Percentiles rank a stretch among this genome's conserved stretches.
Evolutionary conservation across 2,329 filamentous ascomycete species (phyloP).

Genomic region (Verticillium nonalfalfae): DNA sequence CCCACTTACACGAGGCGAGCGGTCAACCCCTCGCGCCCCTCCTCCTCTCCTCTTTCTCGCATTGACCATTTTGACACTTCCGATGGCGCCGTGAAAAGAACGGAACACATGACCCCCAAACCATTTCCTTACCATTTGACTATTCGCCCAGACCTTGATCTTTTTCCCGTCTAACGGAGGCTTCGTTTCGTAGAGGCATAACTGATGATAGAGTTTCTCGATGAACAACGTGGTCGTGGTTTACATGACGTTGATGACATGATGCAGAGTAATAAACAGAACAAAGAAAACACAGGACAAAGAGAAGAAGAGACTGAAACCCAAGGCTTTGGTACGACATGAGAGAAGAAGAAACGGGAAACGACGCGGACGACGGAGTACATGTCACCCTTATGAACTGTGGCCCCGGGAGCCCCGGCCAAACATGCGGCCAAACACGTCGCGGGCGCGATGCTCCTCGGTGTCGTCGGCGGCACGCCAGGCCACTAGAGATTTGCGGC

Average conservation of each 20-base stretch:
- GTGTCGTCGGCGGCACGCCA: background rate
- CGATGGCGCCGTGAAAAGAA: background rate
- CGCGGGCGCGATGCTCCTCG: slow-evolving; percentile 13
- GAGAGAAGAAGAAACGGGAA: slow-evolving; percentile 3
- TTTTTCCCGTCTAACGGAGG: background rate
- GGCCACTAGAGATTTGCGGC: background rate
- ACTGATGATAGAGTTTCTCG: background rate
- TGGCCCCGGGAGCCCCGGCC: slow-evolving; percentile 16
- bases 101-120: too few species aligned
- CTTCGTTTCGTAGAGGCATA: background rate
- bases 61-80: background rate
- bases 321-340: background rate
- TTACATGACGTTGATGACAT: background rate
- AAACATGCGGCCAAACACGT: slow-evolving; percentile 30
- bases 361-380: slow-evolving; percentile 1
- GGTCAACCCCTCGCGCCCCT: too few species aligned
- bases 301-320: background rate
- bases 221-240: background rate
- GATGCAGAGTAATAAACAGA: background rate
- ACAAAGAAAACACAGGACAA: background rate
- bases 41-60: background rate
- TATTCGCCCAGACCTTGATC: background rate
- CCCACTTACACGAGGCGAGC: too few species aligned
- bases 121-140: background rate
- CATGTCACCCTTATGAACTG: background rate